phyloP scores from a whole-genome alignment of 1,284 basidiomycete species.

The Grifola frondosa region DNA sequence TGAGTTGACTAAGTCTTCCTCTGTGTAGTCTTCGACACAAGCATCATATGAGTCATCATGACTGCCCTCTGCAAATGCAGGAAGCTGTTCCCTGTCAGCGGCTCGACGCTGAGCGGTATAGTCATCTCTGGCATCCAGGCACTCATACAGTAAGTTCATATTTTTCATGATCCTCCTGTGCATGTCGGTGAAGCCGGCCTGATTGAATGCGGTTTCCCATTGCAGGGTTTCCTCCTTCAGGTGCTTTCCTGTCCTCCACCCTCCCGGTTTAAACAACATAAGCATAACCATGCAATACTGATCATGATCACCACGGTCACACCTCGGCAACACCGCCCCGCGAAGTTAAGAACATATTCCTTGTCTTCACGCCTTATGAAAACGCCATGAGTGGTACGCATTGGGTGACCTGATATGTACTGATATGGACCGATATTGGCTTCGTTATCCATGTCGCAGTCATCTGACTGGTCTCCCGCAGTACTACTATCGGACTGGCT shows the following conservation, averaged over 20 bases:
- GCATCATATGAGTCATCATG: no score
- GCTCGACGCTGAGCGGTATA: conserved; percentile 11
- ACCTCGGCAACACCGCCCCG: neutral
- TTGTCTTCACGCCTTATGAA: neutral
- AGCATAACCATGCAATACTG: no score
- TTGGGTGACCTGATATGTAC: no score
- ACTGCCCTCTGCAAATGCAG: no score
- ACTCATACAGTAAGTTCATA: conserved; percentile 34
- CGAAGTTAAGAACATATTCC: conserved; percentile 1
- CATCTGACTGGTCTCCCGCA: no score
- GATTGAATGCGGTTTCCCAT: neutral
- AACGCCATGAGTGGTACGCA: neutral
- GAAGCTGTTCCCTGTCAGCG: no score
- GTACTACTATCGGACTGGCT: no score
- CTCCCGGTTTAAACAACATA: no score
- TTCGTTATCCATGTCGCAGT: no score
- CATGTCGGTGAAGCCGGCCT: conserved; percentile 7
- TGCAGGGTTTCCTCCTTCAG: neutral
- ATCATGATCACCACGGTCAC: neutral
- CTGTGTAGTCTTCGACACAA: neutral
- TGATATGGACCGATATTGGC: no score
- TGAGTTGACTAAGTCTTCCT: no score
- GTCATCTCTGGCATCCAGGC: conserved; percentile 35
- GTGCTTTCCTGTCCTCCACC: conserved; percentile 3
- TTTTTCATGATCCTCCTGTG: conserved; percentile 25